phyloP scores from a whole-genome alignment of 2,329 filamentous ascomycete genomes.

The Aureobasidium sp. region DNA sequence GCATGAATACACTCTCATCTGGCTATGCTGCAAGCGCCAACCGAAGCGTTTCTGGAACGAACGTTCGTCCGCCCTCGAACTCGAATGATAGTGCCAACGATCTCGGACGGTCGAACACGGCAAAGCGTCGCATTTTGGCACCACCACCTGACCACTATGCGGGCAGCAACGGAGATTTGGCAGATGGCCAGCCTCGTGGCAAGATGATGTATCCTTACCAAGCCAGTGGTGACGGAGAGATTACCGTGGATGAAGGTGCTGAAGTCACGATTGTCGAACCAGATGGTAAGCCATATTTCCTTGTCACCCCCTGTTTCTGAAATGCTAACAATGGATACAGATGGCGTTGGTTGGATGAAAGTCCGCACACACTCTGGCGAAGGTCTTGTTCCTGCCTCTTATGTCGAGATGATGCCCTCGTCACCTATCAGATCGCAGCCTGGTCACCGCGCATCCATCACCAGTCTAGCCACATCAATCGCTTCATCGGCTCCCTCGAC shows the following conservation, averaged over 20 bases:
- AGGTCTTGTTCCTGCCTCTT: constrained; percentile 79
- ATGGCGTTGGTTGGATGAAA: constrained; percentile 86
- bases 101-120: constrained; percentile 16
- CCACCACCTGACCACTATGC: constrained; percentile 79
- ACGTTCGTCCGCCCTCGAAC: constrained; percentile 32
- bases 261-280: constrained; percentile 72
- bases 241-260: constrained; percentile 69
- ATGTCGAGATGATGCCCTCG: constrained; percentile 58
- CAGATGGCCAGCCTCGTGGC: constrained; percentile 54
- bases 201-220: constrained; percentile 90
- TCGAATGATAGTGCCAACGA: constrained; percentile 30
- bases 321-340: constrained; percentile 54
- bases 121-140: constrained; percentile 62
- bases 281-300: constrained; percentile 58
- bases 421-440: not conserved
- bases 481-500: constrained; percentile 22
- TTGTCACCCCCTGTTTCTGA: not conserved
- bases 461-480: constrained; percentile 51
- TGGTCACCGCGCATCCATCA: constrained; percentile 44
- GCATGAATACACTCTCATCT: constrained; percentile 63
- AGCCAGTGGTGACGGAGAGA: constrained; percentile 68
- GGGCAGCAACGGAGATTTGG: constrained; percentile 35
- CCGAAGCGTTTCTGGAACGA: constrained; percentile 59
- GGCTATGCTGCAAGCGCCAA: constrained; percentile 75
- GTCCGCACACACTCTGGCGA: constrained; percentile 58